Evolutionary conservation across 2,329 filamentous ascomycete species (phyloP).

Genomic region (Pseudovirgaria hyperparasitica): DNA sequence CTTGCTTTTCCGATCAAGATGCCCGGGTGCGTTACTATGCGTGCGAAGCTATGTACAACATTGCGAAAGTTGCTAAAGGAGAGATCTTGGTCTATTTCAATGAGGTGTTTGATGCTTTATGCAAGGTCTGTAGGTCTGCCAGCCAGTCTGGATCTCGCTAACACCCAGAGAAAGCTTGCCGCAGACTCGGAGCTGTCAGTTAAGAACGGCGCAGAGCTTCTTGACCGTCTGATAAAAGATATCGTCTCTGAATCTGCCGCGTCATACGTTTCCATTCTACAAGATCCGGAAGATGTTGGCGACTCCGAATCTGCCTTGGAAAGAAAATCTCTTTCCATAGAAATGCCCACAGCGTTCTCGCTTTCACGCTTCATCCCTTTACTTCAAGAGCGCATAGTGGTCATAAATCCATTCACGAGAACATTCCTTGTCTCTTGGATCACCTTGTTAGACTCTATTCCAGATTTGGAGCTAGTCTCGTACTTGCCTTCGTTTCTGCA

Average conservation of each 20-base stretch:
- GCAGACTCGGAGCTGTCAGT: conserved; percentile 94
- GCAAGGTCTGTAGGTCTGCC: conserved; percentile 51
- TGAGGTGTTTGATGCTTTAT: conserved; percentile 92
- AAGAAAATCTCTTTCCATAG: conserved; percentile 11
- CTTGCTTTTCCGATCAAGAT: conserved; percentile 97
- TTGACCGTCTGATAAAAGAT: conserved; percentile 90
- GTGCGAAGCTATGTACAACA: conserved; percentile 99
- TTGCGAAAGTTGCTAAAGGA: conserved; percentile 96
- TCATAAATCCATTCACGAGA: conserved; percentile 86
- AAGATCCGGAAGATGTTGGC: conserved; percentile 44
- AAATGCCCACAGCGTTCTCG: conserved; percentile 76
- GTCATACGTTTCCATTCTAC: conserved; percentile 83
- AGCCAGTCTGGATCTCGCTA: background rate
- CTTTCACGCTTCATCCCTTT: conserved; percentile 83
- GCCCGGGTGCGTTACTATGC: conserved; percentile 94
- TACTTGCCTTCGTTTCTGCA: conserved; percentile 86
- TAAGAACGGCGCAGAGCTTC: conserved; percentile 91
- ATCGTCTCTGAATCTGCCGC: conserved; percentile 92
- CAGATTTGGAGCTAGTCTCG: conserved; percentile 85
- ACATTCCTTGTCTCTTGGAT: conserved; percentile 97
- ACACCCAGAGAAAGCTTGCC: conserved; percentile 51
- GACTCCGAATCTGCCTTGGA: conserved; percentile 24
- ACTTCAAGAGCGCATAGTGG: conserved; percentile 84
- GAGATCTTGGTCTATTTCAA: conserved; percentile 97
- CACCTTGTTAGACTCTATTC: conserved; percentile 86